Evolutionary conservation across 495 filamentous ascomycete genomes (phyloP), one percentile per base, ranked within the genome.

Genomic region (Xylaria castorea): DNA sequence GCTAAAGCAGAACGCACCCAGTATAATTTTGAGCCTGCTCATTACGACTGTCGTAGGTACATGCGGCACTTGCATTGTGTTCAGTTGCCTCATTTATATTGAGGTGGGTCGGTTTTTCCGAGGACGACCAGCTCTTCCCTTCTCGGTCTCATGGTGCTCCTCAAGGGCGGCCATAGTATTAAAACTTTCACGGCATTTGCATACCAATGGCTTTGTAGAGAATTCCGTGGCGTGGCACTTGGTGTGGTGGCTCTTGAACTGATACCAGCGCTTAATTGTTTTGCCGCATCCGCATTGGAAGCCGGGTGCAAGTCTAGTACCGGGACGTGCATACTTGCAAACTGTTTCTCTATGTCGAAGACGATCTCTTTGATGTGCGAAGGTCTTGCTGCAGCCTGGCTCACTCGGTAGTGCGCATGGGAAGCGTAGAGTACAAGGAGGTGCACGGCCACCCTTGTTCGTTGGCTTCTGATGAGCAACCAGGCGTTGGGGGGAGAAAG

Each of bases 291-390:
- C 18, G 57, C 57, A 60, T 36, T 60, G 27, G 16, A 60, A 60
- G n/a, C 57, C 57, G 8, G 30, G 57, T 36, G 14, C 16, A 25
- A 16, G 32, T n/a, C 8, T 16, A 60, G 5, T 11, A 36, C 16
- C 3, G 8, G 57, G 16, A 60, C 14, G 16, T 36, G 57, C 32
- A 36, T 34, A 1, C 30, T 60, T 36, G 57, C 57, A 60, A n/a
- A 60, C 57, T 60, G 57, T 34, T 60, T 60, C 20, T 16, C 57
- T 60, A 36, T 60, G 57, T 30, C 57, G 57, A n/a, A 60, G 30
- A 2, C 57, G 57, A 60, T 60, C 57, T 36, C 57, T 27, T 60
- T 60, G 20, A 60, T 60, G 57, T 60, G 30, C 57, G 20, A 60
- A 60, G 16, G 57, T 60, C n/a, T 60, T 36, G 30, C 32, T n/a